Evolutionary conservation across 176 grass and related monocot genomes (phyloP), one percentile per base, ranked within the genome.

Genomic region (Echinochloa phyllopogon): DNA sequence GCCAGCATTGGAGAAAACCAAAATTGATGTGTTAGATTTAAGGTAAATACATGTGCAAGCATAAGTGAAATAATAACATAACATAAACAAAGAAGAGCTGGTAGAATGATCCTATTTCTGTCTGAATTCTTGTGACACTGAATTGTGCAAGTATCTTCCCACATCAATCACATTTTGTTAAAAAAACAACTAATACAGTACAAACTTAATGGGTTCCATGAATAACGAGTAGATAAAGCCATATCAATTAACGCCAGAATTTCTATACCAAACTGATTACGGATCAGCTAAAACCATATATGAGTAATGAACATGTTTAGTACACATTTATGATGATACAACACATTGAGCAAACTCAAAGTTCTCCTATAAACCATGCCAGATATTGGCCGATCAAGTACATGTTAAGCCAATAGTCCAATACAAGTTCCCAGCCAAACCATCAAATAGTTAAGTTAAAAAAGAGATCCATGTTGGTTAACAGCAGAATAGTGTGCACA

Each of bases 1-100:
- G 91, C 80, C 67, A 89, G 12, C 58, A 69, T 77, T 76, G 43
- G 51, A 64, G 57, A 74, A 50, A 47, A 66, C 14, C 10, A 51
- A 65, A 42, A 48, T 33, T 14, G 9, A 44, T 1, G 0, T 1
- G 18, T 90, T 75, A 76, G 51, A 76, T 43, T 8, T 77, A 78
- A 37, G 15, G 21, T 48, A 58, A 58, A 83, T 49, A 59, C 20
- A 83, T 33, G 11, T 27, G 14, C 27, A 75, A 49, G 51, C 58
- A 59, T 8, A 47, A 61, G 61, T 48, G 49, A 43, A 75, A 60
- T 15, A 24, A 24, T 41, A 37, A 38, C 27, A 39, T 79, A 41
- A 63, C 49, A 8, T 4, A 69, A 63, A 36, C 15, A 78, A 58
- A 49, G 6, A 86, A 82, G 10, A 76, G 42, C 14, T 69, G 39